Evolutionary conservation across 345 rosid genomes (phyloP).

Genomic region (Aquilaria sinensis): DNA sequence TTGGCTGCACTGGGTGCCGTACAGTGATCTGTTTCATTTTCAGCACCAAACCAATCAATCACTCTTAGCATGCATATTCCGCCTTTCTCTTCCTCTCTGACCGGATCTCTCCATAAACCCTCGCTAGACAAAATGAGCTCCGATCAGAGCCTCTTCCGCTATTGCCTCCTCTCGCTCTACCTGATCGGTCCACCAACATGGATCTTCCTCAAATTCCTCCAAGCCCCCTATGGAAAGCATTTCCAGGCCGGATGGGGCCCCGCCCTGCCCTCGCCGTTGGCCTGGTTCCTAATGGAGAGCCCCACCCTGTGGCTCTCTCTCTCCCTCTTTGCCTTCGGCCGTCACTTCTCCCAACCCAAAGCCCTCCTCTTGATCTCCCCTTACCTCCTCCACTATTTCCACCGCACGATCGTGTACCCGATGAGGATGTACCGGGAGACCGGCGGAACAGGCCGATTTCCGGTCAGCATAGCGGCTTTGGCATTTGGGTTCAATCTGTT

Average conservation of each 20-base stretch:
- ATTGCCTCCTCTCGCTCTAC: slow-evolving; percentile 46
- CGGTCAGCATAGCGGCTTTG: slow-evolving; percentile 47
- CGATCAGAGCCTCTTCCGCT: slow-evolving; percentile 44
- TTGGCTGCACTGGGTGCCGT: too few species aligned
- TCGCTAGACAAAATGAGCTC: slow-evolving; percentile 1
- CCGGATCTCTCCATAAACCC: too few species aligned
- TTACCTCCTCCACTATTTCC: slow-evolving; percentile 71
- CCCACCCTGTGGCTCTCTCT: slow-evolving; percentile 74
- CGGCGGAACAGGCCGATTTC: slow-evolving; percentile 24
- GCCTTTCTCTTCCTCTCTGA: too few species aligned
- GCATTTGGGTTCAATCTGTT: slow-evolving; percentile 62
- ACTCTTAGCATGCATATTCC: too few species aligned
- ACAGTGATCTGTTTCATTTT: too few species aligned
- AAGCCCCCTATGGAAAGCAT: slow-evolving; percentile 96
- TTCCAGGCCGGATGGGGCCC: slow-evolving; percentile 92
- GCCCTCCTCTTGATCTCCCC: slow-evolving; percentile 55
- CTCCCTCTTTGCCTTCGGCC: slow-evolving; percentile 66
- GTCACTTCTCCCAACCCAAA: slow-evolving; percentile 44
- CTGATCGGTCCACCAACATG: slow-evolving; percentile 63
- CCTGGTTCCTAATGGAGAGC: slow-evolving; percentile 96
- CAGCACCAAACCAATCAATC: too few species aligned
- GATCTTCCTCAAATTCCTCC: slow-evolving; percentile 56
- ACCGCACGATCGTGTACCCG: slow-evolving; percentile 78
- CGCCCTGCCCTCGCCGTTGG: slow-evolving; percentile 55
- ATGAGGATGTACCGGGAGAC: slow-evolving; percentile 40